These are phyloP conservation scores for Neopestalotiopsis clavispora DNA, from an alignment of 2,329 filamentous ascomycete species.

Conservation along the genomic window DNA sequence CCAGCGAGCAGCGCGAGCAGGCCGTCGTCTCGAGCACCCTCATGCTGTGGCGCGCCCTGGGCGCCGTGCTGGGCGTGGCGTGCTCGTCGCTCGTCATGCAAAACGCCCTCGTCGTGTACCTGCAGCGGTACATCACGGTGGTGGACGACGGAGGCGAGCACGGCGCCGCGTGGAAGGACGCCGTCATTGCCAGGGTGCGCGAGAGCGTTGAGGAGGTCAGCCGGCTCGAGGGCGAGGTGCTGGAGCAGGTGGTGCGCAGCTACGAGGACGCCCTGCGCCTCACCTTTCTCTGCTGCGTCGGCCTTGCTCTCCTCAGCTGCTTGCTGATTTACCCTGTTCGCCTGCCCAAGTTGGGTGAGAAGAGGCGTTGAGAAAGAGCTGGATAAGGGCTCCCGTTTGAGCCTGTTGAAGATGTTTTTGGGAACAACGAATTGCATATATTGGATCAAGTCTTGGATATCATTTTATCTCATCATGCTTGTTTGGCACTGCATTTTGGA, in stretches of 20 bases:
- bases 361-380: constrained; percentile 35
- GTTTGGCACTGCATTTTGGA: no score
- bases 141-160: neutral
- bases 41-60: constrained; percentile 73
- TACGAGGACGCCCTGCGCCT: constrained; percentile 57
- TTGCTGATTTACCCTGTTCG: constrained; percentile 55
- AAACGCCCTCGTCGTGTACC: constrained; percentile 67
- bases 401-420: neutral
- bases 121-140: constrained; percentile 59
- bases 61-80: constrained; percentile 76
- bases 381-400: neutral
- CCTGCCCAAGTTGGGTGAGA: constrained; percentile 56
- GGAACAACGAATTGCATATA: neutral
- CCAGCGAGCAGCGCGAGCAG: constrained; percentile 64
- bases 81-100: constrained; percentile 74
- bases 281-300: constrained; percentile 49
- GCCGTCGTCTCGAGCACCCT: constrained; percentile 74
- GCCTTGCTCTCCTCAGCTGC: constrained; percentile 53
- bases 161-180: constrained; percentile 58
- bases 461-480: no score
- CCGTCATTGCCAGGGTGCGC: constrained; percentile 57
- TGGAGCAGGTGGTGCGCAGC: constrained; percentile 58
- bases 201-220: constrained; percentile 60
- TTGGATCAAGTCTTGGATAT: no score
- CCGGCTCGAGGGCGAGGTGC: constrained; percentile 40